Evolutionary conservation across 768 basidiomycete genomes (phyloP).

Genomic region (Chlorophyllum brunneum): DNA sequence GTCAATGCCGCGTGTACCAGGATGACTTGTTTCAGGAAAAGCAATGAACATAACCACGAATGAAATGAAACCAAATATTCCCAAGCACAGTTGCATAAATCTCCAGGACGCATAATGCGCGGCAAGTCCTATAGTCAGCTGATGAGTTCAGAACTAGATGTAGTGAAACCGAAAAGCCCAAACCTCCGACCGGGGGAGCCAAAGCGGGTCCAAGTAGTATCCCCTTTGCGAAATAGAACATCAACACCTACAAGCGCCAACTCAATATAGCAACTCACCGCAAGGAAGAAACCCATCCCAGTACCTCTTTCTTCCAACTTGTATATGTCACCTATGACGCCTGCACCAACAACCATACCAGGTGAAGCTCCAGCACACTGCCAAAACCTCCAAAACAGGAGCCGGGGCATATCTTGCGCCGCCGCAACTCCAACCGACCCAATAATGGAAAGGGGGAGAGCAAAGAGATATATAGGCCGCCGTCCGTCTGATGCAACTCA

Average conservation of each 20-base stretch:
- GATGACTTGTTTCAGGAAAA: slow-evolving; percentile 67
- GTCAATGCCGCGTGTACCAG: slow-evolving; percentile 52
- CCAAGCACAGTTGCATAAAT: slow-evolving; percentile 46
- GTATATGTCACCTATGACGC: slow-evolving; percentile 66
- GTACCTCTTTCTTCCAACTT: slow-evolving; percentile 55
- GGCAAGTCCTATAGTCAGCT: slow-evolving; percentile 32
- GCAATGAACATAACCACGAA: slow-evolving; percentile 37
- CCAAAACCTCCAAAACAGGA: slow-evolving; percentile 61
- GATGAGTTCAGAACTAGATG: background rate
- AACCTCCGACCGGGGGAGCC: slow-evolving; percentile 57
- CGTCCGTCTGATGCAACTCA: slow-evolving; percentile 56
- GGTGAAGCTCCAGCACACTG: slow-evolving; percentile 65
- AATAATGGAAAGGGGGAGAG: slow-evolving; percentile 53
- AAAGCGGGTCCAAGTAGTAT: slow-evolving; percentile 56
- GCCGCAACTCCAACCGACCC: slow-evolving; percentile 59
- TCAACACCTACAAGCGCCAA: background rate
- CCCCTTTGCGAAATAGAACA: slow-evolving; percentile 29
- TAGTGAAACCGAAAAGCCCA: background rate
- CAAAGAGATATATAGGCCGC: slow-evolving; percentile 51
- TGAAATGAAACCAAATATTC: slow-evolving; percentile 33
- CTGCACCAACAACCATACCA: slow-evolving; percentile 52
- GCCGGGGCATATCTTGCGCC: slow-evolving; percentile 34
- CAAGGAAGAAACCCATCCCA: slow-evolving; percentile 58
- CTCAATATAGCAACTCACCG: slow-evolving; percentile 27
- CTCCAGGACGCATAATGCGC: slow-evolving; percentile 69